phyloP scores from a whole-genome alignment of 2,329 filamentous ascomycete species.

The Aspergillus piperis region DNA sequence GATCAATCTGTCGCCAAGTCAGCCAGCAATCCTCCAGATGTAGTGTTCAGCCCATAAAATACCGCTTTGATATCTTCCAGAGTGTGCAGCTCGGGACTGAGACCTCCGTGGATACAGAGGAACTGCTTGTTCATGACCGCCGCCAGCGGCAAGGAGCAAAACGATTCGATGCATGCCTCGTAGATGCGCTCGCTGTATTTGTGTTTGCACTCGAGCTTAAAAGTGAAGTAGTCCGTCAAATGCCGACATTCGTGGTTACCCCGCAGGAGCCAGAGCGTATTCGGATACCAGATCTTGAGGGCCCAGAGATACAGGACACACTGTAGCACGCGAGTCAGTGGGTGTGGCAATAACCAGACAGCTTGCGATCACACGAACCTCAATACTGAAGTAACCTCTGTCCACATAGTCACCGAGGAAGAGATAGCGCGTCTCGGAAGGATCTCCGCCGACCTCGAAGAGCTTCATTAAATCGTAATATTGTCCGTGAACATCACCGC shows the following conservation, averaged over 20 bases:
- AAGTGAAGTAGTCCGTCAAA: constrained; percentile 99
- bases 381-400: constrained; percentile 97
- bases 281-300: constrained; percentile 98
- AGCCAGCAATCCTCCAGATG: constrained; percentile 16
- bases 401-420: constrained; percentile 99
- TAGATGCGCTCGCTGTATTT: constrained; percentile 97
- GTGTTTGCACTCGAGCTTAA: constrained; percentile 99
- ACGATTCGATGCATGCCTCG: constrained; percentile 97
- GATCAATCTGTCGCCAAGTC: constrained; percentile 70
- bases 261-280: constrained; percentile 93
- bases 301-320: constrained; percentile 98
- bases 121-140: constrained; percentile 99
- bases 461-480: constrained; percentile 99
- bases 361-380: constrained; percentile 52
- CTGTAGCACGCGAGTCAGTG: constrained; percentile 37
- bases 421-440: constrained; percentile 91
- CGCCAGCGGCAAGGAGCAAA: constrained; percentile 88
- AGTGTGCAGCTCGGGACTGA: constrained; percentile 94
- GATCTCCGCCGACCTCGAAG: constrained; percentile 96
- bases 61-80: constrained; percentile 90
- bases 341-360: neutral
- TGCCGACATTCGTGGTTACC: constrained; percentile 99
- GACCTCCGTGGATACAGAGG: constrained; percentile 92
- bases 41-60: constrained; percentile 40
- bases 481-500: constrained; percentile 96